These are phyloP conservation scores for Massospora cicadina DNA, from an alignment of 371 early-diverging fungal genomes.

Conservation along the genomic window DNA sequence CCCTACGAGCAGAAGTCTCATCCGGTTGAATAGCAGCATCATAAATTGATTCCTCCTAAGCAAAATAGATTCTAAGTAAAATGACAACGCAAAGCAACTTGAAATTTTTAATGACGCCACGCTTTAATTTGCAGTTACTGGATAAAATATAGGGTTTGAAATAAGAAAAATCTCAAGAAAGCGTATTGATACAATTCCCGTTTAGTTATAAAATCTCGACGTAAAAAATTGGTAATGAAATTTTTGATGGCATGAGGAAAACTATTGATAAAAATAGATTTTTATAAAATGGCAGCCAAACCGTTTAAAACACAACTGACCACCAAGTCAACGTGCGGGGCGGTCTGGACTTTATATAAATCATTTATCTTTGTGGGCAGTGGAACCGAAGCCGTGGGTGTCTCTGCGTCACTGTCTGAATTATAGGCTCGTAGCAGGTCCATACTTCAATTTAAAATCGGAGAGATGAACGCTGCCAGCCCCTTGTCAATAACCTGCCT, in stretches of 20 bases:
- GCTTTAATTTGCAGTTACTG: not conserved
- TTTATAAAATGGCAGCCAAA: not conserved
- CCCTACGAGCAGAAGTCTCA: constrained; percentile 1
- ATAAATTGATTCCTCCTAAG: not conserved
- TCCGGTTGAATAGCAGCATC: not conserved
- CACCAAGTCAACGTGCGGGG: constrained; percentile 7
- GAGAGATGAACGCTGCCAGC: no score
- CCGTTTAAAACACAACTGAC: not conserved
- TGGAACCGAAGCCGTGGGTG: not conserved
- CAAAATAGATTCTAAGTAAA: not conserved
- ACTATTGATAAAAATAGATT: not conserved
- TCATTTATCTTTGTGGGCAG: not conserved
- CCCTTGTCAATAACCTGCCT: no score
- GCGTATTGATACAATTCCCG: no score
- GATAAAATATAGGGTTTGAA: not conserved
- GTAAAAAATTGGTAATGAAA: not conserved
- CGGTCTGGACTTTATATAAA: not conserved
- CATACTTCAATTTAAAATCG: no score
- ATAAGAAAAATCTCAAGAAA: not conserved
- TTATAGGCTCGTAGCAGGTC: not conserved
- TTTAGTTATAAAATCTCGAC: not conserved
- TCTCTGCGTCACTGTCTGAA: not conserved
- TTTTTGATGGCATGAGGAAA: not conserved
- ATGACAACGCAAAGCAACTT: not conserved
- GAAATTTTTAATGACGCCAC: not conserved